A percentile compares a stretch with the other conserved stretches of the same genome.
These are phyloP conservation scores for Lentinula aciculospora DNA, from an alignment of 768 basidiomycete species.

Conservation along the genomic window DNA sequence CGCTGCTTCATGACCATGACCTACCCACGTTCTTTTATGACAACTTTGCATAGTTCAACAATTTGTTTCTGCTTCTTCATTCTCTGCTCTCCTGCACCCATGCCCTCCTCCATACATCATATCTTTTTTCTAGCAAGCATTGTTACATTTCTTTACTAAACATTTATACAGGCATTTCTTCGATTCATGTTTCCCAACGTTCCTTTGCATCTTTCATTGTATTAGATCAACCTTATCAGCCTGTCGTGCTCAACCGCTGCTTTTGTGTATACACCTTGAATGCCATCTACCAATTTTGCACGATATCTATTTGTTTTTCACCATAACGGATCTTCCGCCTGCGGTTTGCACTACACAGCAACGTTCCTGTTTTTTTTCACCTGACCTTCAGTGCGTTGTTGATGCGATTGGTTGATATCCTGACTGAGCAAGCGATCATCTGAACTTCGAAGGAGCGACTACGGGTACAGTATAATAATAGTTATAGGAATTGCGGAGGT, in stretches of 20 bases:
- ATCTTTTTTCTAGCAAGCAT: conserved; percentile 6
- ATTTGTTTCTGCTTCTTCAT: conserved; percentile 6
- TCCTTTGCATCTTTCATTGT: conserved; percentile 18
- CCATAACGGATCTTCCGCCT: no score
- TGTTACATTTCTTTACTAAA: conserved; percentile 14
- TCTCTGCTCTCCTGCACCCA: conserved; percentile 10
- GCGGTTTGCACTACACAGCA: no score
- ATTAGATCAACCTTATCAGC: conserved; percentile 25
- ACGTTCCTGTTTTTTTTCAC: no score
- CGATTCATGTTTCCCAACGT: conserved; percentile 16
- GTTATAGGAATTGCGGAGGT: no score
- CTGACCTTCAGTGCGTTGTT: no score
- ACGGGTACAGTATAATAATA: no score
- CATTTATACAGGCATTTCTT: conserved; percentile 18
- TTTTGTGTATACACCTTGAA: conserved; percentile 28
- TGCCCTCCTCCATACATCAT: conserved; percentile 6
- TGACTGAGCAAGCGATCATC: no score
- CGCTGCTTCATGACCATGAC: conserved; percentile 25
- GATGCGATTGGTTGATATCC: no score
- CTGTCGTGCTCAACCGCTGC: conserved; percentile 23
- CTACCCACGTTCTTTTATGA: conserved; percentile 3
- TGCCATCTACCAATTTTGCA: conserved; percentile 24
- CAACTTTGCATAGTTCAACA: conserved; percentile 7
- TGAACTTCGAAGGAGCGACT: no score
- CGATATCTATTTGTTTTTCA: conserved; percentile 28